Evolutionary conservation across 2,329 filamentous ascomycete species (phyloP), one percentile per base, ranked within the genome.

Genomic region (Mycosphaerella arachidis): DNA sequence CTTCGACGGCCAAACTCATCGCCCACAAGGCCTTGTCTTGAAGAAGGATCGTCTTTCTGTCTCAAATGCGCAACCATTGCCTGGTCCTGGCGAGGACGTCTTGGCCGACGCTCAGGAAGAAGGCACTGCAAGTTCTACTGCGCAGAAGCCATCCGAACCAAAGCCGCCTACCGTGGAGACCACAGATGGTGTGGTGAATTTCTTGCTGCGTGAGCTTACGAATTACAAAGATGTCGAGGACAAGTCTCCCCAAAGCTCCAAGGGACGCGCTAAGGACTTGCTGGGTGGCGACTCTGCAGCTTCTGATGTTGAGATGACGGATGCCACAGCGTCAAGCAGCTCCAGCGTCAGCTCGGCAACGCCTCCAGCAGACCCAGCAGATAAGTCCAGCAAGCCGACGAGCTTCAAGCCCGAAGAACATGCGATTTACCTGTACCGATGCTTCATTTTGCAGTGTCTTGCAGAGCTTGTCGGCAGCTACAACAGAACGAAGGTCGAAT

Each of bases 341-440:
- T 12, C 50, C 56, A 35, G 33, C 52, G 27, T 18, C 40, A 18
- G 3, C n/a, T 43, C 45, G 70, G 29, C 70, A 66, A 55, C 53
- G 54, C 58, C 60, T n/a, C 58, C 37, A 54, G 61, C 52, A 40
- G 67, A 68, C 78, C 83, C 56, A 86, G 70, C 89, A 74, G 90
- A 91, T 71, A 59, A 77, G 4, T 76, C 10, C n/a, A 35, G 85
- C 10, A 96, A 95, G 76, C 79, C 84, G 0, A 78, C 85, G 6
- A 31, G 6, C 0, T 97, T 97, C 81, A 97, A 96, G 76, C 81
- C 90, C 0, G 92, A 96, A 54, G 89, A 97, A 35, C 92, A 99
- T 73, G 91, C 92, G 0, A 97, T 96, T 61, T 99, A 96, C 76
- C 88, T 97, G 56, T 99, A 97, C 72, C 86, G 94, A 52, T 97